phyloP scores from a whole-genome alignment of 805 yeast genomes.

The Candida awuae region DNA sequence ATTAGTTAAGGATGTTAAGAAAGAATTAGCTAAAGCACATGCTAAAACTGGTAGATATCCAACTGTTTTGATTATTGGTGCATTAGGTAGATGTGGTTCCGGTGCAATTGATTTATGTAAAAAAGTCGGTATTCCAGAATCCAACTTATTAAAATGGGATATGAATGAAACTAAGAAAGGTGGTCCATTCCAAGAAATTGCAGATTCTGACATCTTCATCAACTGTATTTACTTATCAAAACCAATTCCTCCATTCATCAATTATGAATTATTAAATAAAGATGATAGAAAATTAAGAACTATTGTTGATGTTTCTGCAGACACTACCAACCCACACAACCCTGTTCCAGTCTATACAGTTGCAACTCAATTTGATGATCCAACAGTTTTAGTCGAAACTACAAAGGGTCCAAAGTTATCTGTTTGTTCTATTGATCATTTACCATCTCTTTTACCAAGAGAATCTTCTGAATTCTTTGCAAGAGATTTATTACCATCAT shows the following conservation, averaged over 20 bases:
- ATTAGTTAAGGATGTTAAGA: constrained; percentile 64
- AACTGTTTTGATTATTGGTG: constrained; percentile 85
- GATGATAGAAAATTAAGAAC: constrained; percentile 73
- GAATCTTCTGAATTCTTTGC: constrained; percentile 93
- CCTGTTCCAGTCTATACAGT: constrained; percentile 91
- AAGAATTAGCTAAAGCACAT: constrained; percentile 47
- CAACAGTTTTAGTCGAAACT: constrained; percentile 80
- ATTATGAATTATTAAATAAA: constrained; percentile 56
- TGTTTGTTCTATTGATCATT: constrained; percentile 91
- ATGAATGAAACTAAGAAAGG: constrained; percentile 94
- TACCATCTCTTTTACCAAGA: constrained; percentile 92
- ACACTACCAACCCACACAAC: constrained; percentile 96
- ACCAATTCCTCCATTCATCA: constrained; percentile 90
- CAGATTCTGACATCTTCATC: constrained; percentile 78
- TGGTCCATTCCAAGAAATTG: constrained; percentile 94
- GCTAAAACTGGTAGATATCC: constrained; percentile 62
- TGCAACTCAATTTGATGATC: constrained; percentile 86
- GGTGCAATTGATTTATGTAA: constrained; percentile 86
- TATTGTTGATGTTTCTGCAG: constrained; percentile 97
- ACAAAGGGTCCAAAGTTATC: constrained; percentile 77
- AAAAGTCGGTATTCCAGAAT: constrained; percentile 82
- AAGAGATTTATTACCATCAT: constrained; percentile 79
- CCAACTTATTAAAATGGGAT: constrained; percentile 86
- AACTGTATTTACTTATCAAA: constrained; percentile 92
- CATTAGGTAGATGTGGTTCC: constrained; percentile 96